Evolutionary conservation across 805 yeast species (phyloP).

Genomic region (Myxozyma monticola): DNA sequence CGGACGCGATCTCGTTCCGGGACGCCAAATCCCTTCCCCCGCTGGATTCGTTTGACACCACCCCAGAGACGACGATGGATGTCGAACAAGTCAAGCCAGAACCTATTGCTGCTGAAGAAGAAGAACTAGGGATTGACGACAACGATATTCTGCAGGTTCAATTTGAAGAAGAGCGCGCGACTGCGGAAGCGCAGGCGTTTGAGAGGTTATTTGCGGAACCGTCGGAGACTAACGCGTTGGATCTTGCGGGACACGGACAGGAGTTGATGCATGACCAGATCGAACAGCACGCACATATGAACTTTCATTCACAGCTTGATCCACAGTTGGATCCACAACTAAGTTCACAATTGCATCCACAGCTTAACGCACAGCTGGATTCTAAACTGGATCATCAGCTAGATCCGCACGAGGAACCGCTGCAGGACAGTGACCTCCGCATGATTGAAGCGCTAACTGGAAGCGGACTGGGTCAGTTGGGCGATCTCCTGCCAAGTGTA

Average conservation of each 20-base stretch:
- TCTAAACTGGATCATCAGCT: neutral
- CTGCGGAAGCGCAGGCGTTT: slow-evolving; percentile 3
- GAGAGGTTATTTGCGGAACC: slow-evolving; percentile 8
- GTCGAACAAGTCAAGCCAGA: neutral
- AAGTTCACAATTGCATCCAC: no score
- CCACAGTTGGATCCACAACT: no score
- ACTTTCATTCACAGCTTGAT: neutral
- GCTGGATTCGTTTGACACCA: slow-evolving; percentile 3
- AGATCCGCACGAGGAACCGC: neutral
- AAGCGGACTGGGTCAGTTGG: neutral
- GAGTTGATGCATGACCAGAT: slow-evolving; percentile 1
- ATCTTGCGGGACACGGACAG: slow-evolving; percentile 2
- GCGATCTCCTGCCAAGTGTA: neutral
- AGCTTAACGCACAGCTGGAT: no score
- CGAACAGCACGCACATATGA: neutral
- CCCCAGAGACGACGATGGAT: slow-evolving; percentile 4
- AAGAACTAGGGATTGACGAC: neutral
- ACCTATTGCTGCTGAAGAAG: neutral
- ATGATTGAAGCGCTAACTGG: slow-evolving; percentile 16
- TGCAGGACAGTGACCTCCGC: slow-evolving; percentile 8
- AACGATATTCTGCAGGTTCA: no score
- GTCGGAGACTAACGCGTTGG: neutral
- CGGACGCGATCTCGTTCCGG: slow-evolving; percentile 29
- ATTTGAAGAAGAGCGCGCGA: no score
- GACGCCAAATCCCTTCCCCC: slow-evolving; percentile 17